Evolutionary conservation across 2,329 filamentous ascomycete species (phyloP).

Genomic region (Eurotiales sp.): DNA sequence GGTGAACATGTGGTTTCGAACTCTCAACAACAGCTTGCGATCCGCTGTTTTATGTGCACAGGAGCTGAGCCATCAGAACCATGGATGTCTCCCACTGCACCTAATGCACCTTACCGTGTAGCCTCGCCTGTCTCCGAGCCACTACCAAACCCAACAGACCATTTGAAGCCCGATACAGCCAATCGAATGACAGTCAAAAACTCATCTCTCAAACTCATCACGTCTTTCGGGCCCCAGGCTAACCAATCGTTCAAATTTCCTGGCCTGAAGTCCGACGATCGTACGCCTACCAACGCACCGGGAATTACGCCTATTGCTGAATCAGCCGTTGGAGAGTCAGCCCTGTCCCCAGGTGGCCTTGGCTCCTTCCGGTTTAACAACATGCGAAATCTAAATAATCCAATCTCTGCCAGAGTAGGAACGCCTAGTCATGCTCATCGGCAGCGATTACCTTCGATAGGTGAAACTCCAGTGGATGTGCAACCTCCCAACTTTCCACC

Average conservation of each 20-base stretch:
- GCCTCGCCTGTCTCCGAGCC: slow-evolving; percentile 55
- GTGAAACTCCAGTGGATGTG: slow-evolving; percentile 60
- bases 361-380: slow-evolving; percentile 55
- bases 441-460: slow-evolving; percentile 72
- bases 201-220: slow-evolving; percentile 85
- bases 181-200: slow-evolving; percentile 66
- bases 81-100: slow-evolving; percentile 81
- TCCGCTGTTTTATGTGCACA: slow-evolving; percentile 88
- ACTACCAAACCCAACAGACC: slow-evolving; percentile 18
- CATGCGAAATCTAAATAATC: slow-evolving; percentile 66
- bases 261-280: slow-evolving; percentile 50
- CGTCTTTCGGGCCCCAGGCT: slow-evolving; percentile 63
- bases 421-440: slow-evolving; percentile 60
- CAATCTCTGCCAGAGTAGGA: slow-evolving; percentile 62
- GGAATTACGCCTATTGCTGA: slow-evolving; percentile 87
- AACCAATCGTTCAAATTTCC: slow-evolving; percentile 61
- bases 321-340: slow-evolving; percentile 60
- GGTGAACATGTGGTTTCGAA: slow-evolving; percentile 86
- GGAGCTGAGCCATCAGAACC: slow-evolving; percentile 79
- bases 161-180: slow-evolving; percentile 37
- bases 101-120: slow-evolving; percentile 47
- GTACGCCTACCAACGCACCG: slow-evolving; percentile 70
- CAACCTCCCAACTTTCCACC: slow-evolving; percentile 41
- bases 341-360: slow-evolving; percentile 63
- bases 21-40: slow-evolving; percentile 83